These are phyloP conservation scores for Calocybe cyanea DNA, from an alignment of 768 basidiomycete species.

Conservation along the genomic window DNA sequence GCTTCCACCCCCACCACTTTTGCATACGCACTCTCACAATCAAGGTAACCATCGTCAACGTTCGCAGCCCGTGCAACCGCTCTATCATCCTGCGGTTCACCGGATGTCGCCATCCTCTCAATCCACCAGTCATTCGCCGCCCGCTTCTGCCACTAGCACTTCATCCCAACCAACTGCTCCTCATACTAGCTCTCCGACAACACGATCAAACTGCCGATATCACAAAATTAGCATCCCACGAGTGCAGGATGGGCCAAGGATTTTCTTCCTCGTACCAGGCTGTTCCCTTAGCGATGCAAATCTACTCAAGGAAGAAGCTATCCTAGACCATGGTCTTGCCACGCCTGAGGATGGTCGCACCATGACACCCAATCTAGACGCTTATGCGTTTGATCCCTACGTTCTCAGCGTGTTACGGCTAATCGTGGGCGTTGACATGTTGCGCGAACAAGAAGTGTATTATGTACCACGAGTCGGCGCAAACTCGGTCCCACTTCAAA, in stretches of 20 bases:
- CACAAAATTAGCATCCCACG: slow-evolving; percentile 62
- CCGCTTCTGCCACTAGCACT: slow-evolving; percentile 15
- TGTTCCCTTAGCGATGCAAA: slow-evolving; percentile 57
- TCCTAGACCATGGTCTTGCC: slow-evolving; percentile 58
- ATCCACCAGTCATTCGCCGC: slow-evolving; percentile 11
- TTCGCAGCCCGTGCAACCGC: slow-evolving; percentile 18
- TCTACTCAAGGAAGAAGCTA: slow-evolving; percentile 57
- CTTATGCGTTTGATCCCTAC: slow-evolving; percentile 46
- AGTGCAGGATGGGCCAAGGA: slow-evolving; percentile 46
- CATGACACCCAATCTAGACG: slow-evolving; percentile 47
- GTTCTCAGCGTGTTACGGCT: slow-evolving; percentile 55
- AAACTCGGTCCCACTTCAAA: slow-evolving; percentile 25
- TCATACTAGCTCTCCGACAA: slow-evolving; percentile 45
- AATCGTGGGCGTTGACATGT: slow-evolving; percentile 60
- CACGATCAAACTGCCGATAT: slow-evolving; percentile 68
- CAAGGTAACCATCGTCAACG: slow-evolving; percentile 35
- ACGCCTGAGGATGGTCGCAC: slow-evolving; percentile 44
- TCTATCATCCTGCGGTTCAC: slow-evolving; percentile 20
- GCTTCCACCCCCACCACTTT: slow-evolving; percentile 17
- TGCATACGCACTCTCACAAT: slow-evolving; percentile 15
- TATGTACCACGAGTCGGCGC: slow-evolving; percentile 55
- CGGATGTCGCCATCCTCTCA: slow-evolving; percentile 9
- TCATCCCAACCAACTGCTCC: slow-evolving; percentile 14
- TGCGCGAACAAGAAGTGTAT: slow-evolving; percentile 62
- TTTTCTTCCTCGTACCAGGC: slow-evolving; percentile 66